A percentile compares a stretch with the other conserved stretches of the same genome.
Conservation (phyloP, 2,329 filamentous ascomycete genomes). For the Orbilia ellipsospora region DNA sequence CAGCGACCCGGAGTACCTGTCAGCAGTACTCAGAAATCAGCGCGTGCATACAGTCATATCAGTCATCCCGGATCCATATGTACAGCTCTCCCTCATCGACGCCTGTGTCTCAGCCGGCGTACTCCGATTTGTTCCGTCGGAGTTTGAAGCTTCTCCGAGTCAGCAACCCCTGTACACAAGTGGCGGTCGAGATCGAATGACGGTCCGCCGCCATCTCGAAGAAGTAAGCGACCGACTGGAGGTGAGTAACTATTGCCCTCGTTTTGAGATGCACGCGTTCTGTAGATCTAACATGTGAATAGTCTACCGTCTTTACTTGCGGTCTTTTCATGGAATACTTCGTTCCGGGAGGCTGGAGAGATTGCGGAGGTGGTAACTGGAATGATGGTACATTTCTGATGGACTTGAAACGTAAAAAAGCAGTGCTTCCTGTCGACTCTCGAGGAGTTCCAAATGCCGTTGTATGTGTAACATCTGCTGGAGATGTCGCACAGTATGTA, state of each 20-base stretch:
- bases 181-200: conserved; percentile 53
- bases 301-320: conserved; percentile 57
- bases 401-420: conserved; percentile 55
- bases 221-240: conserved; percentile 53
- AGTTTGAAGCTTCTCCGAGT: conserved; percentile 57
- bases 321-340: conserved; percentile 58
- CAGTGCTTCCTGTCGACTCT: conserved; percentile 51
- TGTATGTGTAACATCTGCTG: conserved; percentile 57
- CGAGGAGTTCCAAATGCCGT: conserved; percentile 33
- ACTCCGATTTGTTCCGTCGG: conserved; percentile 57
- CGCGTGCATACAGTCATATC: conserved; percentile 57
- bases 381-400: conserved; percentile 55
- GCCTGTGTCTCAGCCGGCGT: conserved; percentile 57
- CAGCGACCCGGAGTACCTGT: conserved; percentile 26
- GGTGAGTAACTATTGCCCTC: conserved; percentile 20
- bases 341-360: conserved; percentile 55
- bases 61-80: conserved; percentile 47
- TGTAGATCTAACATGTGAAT: conserved; percentile 8
- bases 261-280: background rate
- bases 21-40: conserved; percentile 35
- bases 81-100: conserved; percentile 57
- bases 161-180: conserved; percentile 56
- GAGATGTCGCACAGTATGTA: conserved; percentile 57
- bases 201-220: conserved; percentile 56
- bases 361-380: conserved; percentile 50